Evolutionary conservation across 305 asterid species (phyloP), one percentile per base, ranked within the genome.

Genomic region (Nicotiana rustica): DNA sequence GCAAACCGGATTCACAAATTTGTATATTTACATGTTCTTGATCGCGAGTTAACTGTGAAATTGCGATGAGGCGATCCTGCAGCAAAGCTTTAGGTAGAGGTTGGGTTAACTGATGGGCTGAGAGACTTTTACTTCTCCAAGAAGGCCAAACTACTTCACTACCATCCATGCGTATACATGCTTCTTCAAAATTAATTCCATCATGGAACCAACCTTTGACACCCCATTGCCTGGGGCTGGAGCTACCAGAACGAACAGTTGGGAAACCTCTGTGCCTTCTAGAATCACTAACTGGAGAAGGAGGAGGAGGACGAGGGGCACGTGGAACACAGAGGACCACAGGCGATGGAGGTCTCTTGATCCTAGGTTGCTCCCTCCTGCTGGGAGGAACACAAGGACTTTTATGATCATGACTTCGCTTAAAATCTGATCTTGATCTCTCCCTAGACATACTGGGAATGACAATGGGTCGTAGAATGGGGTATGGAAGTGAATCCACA

Each of bases 141-240:
- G 98, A 86, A 82, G 99, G 97, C 99, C 99, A 96, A 84, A 94
- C 92, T 49, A 95, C 94, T 87, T 94, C 99, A 90, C 90, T 91
- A 84, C 97, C 96, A 91, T 92, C 98, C 92, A 93, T 83, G 25
- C 96, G 95, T 69, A 92, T 84, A 87, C 95, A 91, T 67, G 97
- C 88, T 85, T 96, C 99, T 87, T 95, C 99, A 84, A 95, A 91
- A 86, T 84, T 92, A 84, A 89, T 90, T 84, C 96, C 98, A 82
- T 96, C 98, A 80, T 94, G 97, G 82, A 94, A 91, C 99, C 98
- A 96, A 67, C 99, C 96, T 89, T 92, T 96, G 77, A 94, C 97
- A 86, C 99, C 99, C 98, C 98, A 96, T 64, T 96, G 97, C 89
- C 98, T 93, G 80, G 99, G 99, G 91, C 99, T 96, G 79, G 99